Base-by-base conservation (phyloP, 495 filamentous ascomycete genomes). In the Clohesyomyces aquaticus region DNA sequence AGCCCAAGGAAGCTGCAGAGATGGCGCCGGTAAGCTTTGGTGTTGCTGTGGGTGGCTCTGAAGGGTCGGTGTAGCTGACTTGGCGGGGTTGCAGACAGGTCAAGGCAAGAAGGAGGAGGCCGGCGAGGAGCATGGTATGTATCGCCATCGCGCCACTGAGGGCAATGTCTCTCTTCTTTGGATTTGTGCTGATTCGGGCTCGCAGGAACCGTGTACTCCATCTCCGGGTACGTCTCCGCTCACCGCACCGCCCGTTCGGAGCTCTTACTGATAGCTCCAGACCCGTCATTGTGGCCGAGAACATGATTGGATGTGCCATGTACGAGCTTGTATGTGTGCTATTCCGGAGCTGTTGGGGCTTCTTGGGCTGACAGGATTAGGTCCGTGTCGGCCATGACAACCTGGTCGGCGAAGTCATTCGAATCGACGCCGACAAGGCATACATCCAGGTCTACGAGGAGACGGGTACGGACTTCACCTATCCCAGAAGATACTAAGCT, bases 241-340 rank as follows among this genome's bases (percentile, higher is more conserved):
- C 63, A 71, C 54, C 74, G 70, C 69, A 68, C 22, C 19, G 26
- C 50, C 23, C 67, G 69, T 63, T 21, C 45, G 63, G 46, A 66
- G 55, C 46, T 35, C 12, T 18, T 54, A 45, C 68, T 73, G 55
- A 67, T 75, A 58, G 72, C 77, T 22, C 60, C 73, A 94, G 92
- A 55, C 95, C 94, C 69, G 94, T 99, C 79, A 87, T 98, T 67
- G 86, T 98, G 69, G 94, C 95, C 74, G 93, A 98, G 81, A 86
- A 97, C 76, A 96, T 98, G 93, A 89, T 92, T 73, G 94, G 94
- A 73, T 95, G 94, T 87, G 92, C 94, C 72, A 98, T 99, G 95
- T 97, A 99, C 83, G 94, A 99, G 80, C 80, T 99, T 84, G 93
- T 93, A 78, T 63, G 82, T n/a, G n/a, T 58, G 14, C 28, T 6